Percentiles rank a stretch among this genome's conserved stretches.
Evolutionary conservation across 2,329 filamentous ascomycete genomes (phyloP).

Genomic region (Cytospora schulzeri): DNA sequence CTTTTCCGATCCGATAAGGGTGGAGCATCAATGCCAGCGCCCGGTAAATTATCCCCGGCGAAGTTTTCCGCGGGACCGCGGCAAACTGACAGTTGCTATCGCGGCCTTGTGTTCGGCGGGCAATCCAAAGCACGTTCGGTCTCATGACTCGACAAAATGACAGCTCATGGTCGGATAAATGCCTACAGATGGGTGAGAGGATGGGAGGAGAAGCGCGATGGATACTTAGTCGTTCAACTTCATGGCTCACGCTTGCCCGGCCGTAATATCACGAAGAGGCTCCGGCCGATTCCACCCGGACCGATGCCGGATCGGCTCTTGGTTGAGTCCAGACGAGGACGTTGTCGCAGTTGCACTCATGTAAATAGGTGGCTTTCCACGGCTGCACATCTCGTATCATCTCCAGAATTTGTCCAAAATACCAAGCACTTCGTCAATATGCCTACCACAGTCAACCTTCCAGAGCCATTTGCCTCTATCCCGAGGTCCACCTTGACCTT

Average conservation of each 20-base stretch:
- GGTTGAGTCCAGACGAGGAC: neutral
- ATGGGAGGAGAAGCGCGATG: neutral
- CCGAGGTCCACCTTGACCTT: constrained; percentile 64
- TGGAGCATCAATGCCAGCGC: constrained; percentile 4
- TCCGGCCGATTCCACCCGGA: constrained; percentile 14
- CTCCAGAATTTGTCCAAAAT: neutral
- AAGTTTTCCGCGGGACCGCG: constrained; percentile 1
- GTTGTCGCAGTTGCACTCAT: neutral
- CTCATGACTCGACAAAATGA: neutral
- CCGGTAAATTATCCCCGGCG: neutral
- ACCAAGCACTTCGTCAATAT: neutral
- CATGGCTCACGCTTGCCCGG: neutral
- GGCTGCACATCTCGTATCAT: neutral
- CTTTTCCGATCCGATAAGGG: constrained; percentile 11
- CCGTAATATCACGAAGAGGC: neutral
- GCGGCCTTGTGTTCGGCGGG: neutral
- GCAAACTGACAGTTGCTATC: neutral
- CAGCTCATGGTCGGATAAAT: neutral
- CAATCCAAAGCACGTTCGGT: neutral
- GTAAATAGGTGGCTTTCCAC: neutral
- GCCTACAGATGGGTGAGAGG: neutral
- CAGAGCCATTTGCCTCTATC: constrained; percentile 64
- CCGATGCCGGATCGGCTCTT: constrained; percentile 26
- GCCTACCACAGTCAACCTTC: constrained; percentile 46
- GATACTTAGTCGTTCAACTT: neutral